Percentiles rank a stretch among this genome's conserved stretches.
Evolutionary conservation across 1,139 yeast genomes (phyloP).

Genomic region (Debaryomyces sp.): DNA sequence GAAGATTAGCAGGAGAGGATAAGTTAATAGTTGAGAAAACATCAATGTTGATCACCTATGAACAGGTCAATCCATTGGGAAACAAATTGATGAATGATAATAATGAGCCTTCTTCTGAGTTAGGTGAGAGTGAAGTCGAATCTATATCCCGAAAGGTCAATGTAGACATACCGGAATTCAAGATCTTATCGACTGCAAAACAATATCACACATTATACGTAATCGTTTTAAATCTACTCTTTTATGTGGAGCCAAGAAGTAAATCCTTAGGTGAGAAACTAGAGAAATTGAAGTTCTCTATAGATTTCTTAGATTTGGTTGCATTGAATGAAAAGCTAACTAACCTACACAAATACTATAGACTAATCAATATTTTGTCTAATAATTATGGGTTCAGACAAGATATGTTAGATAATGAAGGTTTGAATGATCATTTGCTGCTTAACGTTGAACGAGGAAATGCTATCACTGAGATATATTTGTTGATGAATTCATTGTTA

Average conservation of each 20-base stretch:
- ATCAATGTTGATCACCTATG: slow-evolving; percentile 40
- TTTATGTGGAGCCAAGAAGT: slow-evolving; percentile 47
- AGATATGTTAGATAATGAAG: slow-evolving; percentile 35
- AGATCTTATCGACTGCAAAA: slow-evolving; percentile 43
- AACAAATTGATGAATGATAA: slow-evolving; percentile 16
- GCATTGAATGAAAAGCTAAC: slow-evolving; percentile 32
- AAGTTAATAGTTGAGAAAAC: slow-evolving; percentile 41
- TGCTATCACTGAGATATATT: slow-evolving; percentile 36
- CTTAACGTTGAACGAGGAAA: slow-evolving; percentile 32
- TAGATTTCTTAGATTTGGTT: slow-evolving; percentile 43
- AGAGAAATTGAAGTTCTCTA: slow-evolving; percentile 44
- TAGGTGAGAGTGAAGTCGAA: slow-evolving; percentile 4
- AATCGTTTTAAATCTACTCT: slow-evolving; percentile 36
- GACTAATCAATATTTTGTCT: slow-evolving; percentile 24
- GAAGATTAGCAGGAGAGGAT: slow-evolving; percentile 38
- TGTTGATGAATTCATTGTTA: slow-evolving; percentile 43
- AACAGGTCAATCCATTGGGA: slow-evolving; percentile 33
- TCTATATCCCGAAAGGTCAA: slow-evolving; percentile 22
- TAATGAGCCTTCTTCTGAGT: slow-evolving; percentile 4
- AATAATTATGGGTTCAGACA: slow-evolving; percentile 43
- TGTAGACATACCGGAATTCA: slow-evolving; percentile 45
- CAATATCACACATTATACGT: slow-evolving; percentile 46
- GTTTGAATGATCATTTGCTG: slow-evolving; percentile 36
- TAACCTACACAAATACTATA: slow-evolving; percentile 30
- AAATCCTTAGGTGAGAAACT: slow-evolving; percentile 36